Conservation (phyloP, 805 yeast species). For the Lipomyces sp. region DNA sequence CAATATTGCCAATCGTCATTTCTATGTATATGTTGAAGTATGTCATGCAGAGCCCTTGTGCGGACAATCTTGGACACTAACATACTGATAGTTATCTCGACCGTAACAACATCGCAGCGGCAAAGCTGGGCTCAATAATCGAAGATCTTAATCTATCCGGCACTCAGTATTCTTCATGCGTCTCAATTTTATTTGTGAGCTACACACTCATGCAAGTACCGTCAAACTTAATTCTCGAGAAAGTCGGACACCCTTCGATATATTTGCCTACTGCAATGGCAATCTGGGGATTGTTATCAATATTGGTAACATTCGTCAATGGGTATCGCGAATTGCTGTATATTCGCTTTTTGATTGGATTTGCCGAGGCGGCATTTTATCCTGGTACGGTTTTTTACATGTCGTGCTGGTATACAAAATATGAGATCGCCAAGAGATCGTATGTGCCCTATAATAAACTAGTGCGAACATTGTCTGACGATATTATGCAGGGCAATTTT, state of each 20-base stretch:
- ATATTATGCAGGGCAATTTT: slow-evolving; percentile 47
- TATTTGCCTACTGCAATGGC: slow-evolving; percentile 57
- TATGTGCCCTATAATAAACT: slow-evolving; percentile 5
- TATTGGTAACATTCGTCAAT: slow-evolving; percentile 54
- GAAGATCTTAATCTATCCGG: slow-evolving; percentile 49
- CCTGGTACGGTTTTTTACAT: slow-evolving; percentile 57
- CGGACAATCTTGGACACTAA: background rate
- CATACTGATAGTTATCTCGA: slow-evolving; percentile 48
- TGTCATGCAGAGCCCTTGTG: background rate
- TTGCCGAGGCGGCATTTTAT: slow-evolving; percentile 56
- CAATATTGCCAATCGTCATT: slow-evolving; percentile 57
- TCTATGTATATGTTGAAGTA: slow-evolving; percentile 56
- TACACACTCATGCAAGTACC: slow-evolving; percentile 57
- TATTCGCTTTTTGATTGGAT: slow-evolving; percentile 54
- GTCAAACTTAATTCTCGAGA: slow-evolving; percentile 54
- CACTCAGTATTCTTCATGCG: slow-evolving; percentile 54
- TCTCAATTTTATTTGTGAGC: slow-evolving; percentile 57
- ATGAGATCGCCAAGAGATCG: slow-evolving; percentile 56
- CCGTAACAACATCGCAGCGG: slow-evolving; percentile 55
- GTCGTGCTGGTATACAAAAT: slow-evolving; percentile 62
- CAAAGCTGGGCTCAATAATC: slow-evolving; percentile 52
- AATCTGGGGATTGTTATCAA: slow-evolving; percentile 53
- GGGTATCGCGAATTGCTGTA: slow-evolving; percentile 53
- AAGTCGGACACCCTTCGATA: slow-evolving; percentile 56
- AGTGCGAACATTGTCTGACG: slow-evolving; percentile 39